A percentile compares a stretch with the other conserved stretches of the same genome.
phyloP scores from a whole-genome alignment of 495 filamentous ascomycete species.

The Lophium mytilinum region DNA sequence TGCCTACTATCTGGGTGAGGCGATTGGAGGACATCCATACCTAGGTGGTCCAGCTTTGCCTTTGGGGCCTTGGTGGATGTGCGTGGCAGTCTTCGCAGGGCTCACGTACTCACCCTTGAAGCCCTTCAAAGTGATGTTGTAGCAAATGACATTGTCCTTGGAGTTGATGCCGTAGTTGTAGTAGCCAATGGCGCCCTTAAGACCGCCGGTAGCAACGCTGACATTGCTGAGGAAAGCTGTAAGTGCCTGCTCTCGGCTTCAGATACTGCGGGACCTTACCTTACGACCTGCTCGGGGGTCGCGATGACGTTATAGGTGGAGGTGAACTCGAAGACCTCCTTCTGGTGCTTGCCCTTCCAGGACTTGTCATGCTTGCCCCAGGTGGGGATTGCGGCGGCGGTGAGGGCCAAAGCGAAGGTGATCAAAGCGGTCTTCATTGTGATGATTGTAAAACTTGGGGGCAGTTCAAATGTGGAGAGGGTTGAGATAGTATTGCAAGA shows the following conservation, averaged over 20 bases:
- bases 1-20: too few species aligned
- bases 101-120: constrained; percentile 34
- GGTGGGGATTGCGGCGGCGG: too few species aligned
- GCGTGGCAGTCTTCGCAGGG: constrained; percentile 35
- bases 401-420: too few species aligned
- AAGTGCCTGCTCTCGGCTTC: too few species aligned
- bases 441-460: too few species aligned
- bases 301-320: constrained; percentile 35
- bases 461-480: too few species aligned
- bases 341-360: too few species aligned
- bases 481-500: too few species aligned
- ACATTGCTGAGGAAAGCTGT: constrained; percentile 16
- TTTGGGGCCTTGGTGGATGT: constrained; percentile 36
- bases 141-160: constrained; percentile 35
- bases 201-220: constrained; percentile 30
- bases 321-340: constrained; percentile 30
- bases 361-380: too few species aligned
- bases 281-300: constrained; percentile 33
- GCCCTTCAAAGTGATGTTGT: constrained; percentile 33
- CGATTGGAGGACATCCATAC: too few species aligned
- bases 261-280: too few species aligned
- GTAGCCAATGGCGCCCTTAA: constrained; percentile 28
- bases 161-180: constrained; percentile 38
- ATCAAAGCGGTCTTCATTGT: too few species aligned
- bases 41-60: constrained; percentile 32